Evolutionary conservation across 805 yeast genomes (phyloP).

Genomic region (Candida khao-thaluensis): DNA sequence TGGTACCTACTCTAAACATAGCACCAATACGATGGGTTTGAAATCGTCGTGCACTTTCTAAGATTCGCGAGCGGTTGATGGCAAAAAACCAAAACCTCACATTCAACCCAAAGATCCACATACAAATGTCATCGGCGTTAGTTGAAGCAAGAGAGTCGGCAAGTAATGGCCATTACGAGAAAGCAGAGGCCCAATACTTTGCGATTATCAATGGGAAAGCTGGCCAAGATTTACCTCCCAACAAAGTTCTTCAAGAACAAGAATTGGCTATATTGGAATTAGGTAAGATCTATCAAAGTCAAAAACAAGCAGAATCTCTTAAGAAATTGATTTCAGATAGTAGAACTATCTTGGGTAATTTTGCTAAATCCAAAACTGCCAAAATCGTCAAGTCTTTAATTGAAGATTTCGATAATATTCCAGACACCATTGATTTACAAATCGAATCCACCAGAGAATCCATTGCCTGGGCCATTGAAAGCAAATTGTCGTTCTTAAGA

Average conservation of each 20-base stretch:
- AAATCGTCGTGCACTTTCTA: too few relatives aligned
- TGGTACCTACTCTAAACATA: too few relatives aligned
- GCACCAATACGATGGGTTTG: too few relatives aligned
- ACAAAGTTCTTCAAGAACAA: slow-evolving; percentile 37
- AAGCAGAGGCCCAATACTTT: slow-evolving; percentile 62
- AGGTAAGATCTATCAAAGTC: slow-evolving; percentile 64
- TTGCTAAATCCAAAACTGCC: slow-evolving; percentile 94
- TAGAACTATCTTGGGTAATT: slow-evolving; percentile 65
- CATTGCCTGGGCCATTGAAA: slow-evolving; percentile 82
- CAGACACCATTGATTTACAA: slow-evolving; percentile 64
- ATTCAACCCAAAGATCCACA: too few relatives aligned
- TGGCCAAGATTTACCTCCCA: slow-evolving; percentile 16
- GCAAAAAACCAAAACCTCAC: too few relatives aligned
- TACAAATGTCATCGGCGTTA: slow-evolving; percentile 25
- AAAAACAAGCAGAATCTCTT: slow-evolving; percentile 50
- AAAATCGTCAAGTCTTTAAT: slow-evolving; percentile 81
- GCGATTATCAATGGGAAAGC: slow-evolving; percentile 32
- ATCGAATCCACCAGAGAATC: slow-evolving; percentile 72
- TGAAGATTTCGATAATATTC: slow-evolving; percentile 69
- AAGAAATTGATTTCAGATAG: slow-evolving; percentile 63
- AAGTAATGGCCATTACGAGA: slow-evolving; percentile 44
- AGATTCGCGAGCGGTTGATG: too few relatives aligned
- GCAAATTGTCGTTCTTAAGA: slow-evolving; percentile 82
- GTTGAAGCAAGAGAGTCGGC: slow-evolving; percentile 64
- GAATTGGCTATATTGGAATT: slow-evolving; percentile 74